Percentiles rank a stretch among this genome's conserved stretches.
phyloP scores from a whole-genome alignment of 164 flowering plant species.

The Hamamelis virginiana region DNA sequence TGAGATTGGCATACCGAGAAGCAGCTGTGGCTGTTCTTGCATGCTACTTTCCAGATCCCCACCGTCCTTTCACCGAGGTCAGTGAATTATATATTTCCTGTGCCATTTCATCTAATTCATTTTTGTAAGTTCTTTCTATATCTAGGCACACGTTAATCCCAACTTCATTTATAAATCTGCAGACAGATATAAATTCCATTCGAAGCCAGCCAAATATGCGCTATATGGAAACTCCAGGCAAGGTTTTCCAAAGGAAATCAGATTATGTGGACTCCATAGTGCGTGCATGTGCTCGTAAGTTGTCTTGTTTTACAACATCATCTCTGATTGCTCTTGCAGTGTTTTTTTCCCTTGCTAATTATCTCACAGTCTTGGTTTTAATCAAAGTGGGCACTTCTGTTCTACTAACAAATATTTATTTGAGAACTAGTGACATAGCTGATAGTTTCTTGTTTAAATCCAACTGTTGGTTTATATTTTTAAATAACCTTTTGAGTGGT shows the following conservation, averaged over 20 bases:
- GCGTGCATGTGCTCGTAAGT: constrained; percentile 98
- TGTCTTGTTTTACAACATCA: not conserved
- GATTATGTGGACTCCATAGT: constrained; percentile 82
- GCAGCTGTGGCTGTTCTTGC: constrained; percentile 97
- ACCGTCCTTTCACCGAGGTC: constrained; percentile 81
- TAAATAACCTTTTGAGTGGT: no score
- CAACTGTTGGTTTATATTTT: no score
- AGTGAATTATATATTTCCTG: not conserved
- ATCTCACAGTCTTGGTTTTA: not conserved
- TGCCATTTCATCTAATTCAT: not conserved
- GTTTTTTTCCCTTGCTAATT: not conserved
- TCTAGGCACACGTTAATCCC: not conserved
- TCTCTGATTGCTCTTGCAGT: not conserved
- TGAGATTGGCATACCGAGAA: constrained; percentile 92
- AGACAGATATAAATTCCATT: constrained; percentile 82
- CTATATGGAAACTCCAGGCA: constrained; percentile 58
- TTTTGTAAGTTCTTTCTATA: not conserved
- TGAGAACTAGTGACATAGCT: no score
- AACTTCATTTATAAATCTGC: constrained; percentile 21
- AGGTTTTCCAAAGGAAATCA: constrained; percentile 60
- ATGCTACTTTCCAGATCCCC: constrained; percentile 79
- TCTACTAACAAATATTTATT: no score
- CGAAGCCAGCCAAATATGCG: constrained; percentile 73
- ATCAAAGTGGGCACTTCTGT: not conserved
- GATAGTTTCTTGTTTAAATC: no score